Base-by-base conservation (phyloP, 257 asterid genomes). In the Ajuga chamaepitys region DNA sequence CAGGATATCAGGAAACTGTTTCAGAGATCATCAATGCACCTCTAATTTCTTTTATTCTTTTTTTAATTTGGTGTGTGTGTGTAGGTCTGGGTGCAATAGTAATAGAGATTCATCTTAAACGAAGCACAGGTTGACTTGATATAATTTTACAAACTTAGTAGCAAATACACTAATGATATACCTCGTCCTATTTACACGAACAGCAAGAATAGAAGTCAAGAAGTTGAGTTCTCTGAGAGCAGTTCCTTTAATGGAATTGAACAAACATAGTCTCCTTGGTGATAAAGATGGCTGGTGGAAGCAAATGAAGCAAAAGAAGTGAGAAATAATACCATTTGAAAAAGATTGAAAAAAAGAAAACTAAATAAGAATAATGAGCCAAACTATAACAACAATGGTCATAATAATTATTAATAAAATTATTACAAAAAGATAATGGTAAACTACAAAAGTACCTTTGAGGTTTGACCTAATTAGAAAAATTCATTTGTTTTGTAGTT, bases 161-260 rank as follows among this genome's bases (percentile, higher is more conserved):
- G 42, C 48, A 60, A 47, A 52, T 20, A 30, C 58, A 64, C 4
- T 25, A 62, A 57, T 5, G 17, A 34, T 30, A 68, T 77, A 86
- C 97, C 97, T 83, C 77, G 83, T 77, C 79, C 78, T 87, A 75
- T 82, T 85, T 59, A 92, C 69, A 54, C 95, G 88, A 28, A 92
- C 91, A 38, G 97, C 92, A 42, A 92, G 85, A 45, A 92, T 87
- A 54, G 97, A 89, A 70, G 98, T 92, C 86, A 92, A 77, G 79
- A 92, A 92, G 73, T 83, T 92, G 62, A 92, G 82, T 64, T 87
- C 93, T 56, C 88, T 86, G 69, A 89, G 77, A 63, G 97, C 82
- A 63, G 82, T 73, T 76, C 89, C 97, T 45, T 74, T 80, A n/a
- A 46, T 37, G 11, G 91, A 85, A 76, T 89, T 81, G 74, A 89